Conservation (phyloP, 1,284 basidiomycete species). For the Abortiporus biennis region DNA sequence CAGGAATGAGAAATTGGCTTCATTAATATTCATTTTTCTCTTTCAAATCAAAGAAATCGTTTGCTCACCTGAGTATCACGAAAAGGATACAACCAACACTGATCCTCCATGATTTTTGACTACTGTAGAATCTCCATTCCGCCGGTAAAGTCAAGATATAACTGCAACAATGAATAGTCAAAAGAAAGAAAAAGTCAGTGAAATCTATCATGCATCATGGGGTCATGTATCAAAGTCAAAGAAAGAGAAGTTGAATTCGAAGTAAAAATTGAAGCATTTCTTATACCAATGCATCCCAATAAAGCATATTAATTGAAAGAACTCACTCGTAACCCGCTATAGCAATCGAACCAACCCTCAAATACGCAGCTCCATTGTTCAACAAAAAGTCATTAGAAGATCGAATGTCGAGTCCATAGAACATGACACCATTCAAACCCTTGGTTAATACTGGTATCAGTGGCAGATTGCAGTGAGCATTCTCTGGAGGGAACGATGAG, state of each 20-base stretch:
- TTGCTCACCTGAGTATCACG: slow-evolving; percentile 29
- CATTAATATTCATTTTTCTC: not conserved
- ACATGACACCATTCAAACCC: too few relatives aligned
- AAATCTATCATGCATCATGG: too few relatives aligned
- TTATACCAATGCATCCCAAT: too few relatives aligned
- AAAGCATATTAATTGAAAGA: too few relatives aligned
- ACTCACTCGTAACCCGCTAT: slow-evolving; percentile 25
- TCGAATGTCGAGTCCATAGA: not conserved
- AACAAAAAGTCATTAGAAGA: not conserved
- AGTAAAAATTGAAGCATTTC: too few relatives aligned
- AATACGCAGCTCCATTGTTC: slow-evolving; percentile 13
- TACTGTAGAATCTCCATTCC: slow-evolving; percentile 33
- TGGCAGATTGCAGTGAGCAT: too few relatives aligned
- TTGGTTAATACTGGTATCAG: too few relatives aligned
- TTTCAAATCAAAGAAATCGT: not conserved
- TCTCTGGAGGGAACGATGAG: too few relatives aligned
- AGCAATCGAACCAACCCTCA: slow-evolving; percentile 21
- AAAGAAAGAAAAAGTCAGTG: not conserved
- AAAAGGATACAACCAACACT: slow-evolving; percentile 26
- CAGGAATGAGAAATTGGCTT: not conserved
- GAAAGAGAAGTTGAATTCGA: too few relatives aligned
- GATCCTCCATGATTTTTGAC: slow-evolving; percentile 23
- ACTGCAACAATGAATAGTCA: slow-evolving; percentile 16
- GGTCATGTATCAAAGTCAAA: too few relatives aligned
- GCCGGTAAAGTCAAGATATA: slow-evolving; percentile 35